Conservation (phyloP, 495 filamentous ascomycete genomes). For the Astrothelium subdiscretum region DNA sequence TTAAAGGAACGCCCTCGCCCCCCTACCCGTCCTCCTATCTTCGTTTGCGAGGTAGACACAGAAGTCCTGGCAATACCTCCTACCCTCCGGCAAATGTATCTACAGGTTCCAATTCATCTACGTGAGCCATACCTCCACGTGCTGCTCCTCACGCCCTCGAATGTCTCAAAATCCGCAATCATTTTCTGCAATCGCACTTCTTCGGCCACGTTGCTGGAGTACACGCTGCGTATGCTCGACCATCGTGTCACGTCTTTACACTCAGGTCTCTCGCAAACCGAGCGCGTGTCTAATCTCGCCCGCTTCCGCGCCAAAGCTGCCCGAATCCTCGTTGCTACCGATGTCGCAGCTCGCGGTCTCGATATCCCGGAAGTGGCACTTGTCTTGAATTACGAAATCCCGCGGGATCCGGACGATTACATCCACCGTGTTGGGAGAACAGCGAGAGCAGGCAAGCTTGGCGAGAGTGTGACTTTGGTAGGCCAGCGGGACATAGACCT, state of each 20-base stretch:
- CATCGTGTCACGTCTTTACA: conserved; percentile 89
- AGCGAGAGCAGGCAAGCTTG: conserved; percentile 73
- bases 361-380: conserved; percentile 88
- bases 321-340: conserved; percentile 83
- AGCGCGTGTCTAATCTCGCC: conserved; percentile 75
- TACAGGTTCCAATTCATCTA: conserved; percentile 78
- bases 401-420: conserved; percentile 91
- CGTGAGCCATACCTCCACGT: conserved; percentile 90
- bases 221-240: conserved; percentile 67
- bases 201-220: conserved; percentile 79
- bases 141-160: conserved; percentile 68
- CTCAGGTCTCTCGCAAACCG: conserved; percentile 67
- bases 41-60: conserved; percentile 77
- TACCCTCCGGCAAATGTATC: conserved; percentile 70
- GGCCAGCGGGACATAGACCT: conserved; percentile 86
- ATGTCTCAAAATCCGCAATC: conserved; percentile 63
- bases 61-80: conserved; percentile 61
- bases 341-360: conserved; percentile 89
- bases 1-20: conserved; percentile 63
- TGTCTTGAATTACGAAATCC: conserved; percentile 92
- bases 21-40: conserved; percentile 58
- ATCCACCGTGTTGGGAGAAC: conserved; percentile 94
- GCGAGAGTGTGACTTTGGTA: conserved; percentile 77
- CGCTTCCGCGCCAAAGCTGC: conserved; percentile 88
- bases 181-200: conserved; percentile 91